phyloP scores from a whole-genome alignment of 108 stramenopile species.

The Nitzschia sp. region DNA sequence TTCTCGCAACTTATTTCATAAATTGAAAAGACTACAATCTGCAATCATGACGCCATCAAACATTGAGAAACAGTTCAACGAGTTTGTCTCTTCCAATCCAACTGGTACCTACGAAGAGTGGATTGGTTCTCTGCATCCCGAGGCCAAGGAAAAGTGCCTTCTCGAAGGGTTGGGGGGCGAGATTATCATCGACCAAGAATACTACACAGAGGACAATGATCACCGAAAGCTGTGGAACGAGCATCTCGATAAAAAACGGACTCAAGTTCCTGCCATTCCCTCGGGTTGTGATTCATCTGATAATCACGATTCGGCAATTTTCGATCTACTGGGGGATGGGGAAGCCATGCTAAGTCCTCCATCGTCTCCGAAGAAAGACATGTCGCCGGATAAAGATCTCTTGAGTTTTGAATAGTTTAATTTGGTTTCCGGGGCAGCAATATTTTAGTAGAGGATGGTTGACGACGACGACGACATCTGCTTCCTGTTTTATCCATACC shows the following conservation, averaged over 20 bases:
- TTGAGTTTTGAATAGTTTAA: constrained; percentile 14
- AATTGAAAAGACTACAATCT: too few relatives aligned
- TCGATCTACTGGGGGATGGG: constrained; percentile 17
- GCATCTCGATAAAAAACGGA: neutral
- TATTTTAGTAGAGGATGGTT: too few relatives aligned
- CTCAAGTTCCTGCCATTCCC: constrained; percentile 2
- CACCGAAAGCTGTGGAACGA: constrained; percentile 6
- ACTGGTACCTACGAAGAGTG: constrained; percentile 54
- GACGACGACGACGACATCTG: too few relatives aligned
- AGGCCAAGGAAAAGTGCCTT: constrained; percentile 28
- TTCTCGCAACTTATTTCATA: too few relatives aligned
- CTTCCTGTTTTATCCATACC: too few relatives aligned
- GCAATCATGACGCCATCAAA: neutral
- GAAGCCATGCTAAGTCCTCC: neutral
- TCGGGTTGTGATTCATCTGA: neutral
- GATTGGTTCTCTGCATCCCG: constrained; percentile 64
- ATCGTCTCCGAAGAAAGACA: neutral
- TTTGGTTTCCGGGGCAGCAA: too few relatives aligned
- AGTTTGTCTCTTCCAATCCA: constrained; percentile 7
- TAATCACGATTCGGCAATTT: neutral
- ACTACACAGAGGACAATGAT: constrained; percentile 17
- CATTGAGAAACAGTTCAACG: constrained; percentile 4
- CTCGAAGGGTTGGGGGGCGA: constrained; percentile 10
- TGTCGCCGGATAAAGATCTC: constrained; percentile 9
- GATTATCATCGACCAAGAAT: constrained; percentile 7